Evolutionary conservation across 2,329 filamentous ascomycete species (phyloP).

Genomic region (Niveomyces coronatus): DNA sequence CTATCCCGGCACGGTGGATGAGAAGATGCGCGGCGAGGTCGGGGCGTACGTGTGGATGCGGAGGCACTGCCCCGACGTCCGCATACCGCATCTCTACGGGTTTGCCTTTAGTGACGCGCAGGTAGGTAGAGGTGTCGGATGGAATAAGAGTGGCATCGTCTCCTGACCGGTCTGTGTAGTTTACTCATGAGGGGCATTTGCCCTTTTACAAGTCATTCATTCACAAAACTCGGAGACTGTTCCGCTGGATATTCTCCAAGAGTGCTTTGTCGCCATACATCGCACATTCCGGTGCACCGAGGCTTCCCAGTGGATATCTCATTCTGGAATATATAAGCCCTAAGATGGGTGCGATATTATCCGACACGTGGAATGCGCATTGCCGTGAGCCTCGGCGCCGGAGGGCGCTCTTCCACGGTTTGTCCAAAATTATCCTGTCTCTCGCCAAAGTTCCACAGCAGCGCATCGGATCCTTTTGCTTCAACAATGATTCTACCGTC

Average conservation of each 20-base stretch:
- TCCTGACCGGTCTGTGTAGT: too few relatives aligned
- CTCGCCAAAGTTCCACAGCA: conserved; percentile 17
- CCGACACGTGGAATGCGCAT: background rate
- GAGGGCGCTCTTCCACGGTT: conserved; percentile 17
- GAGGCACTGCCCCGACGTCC: conserved; percentile 17
- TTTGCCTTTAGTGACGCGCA: too few relatives aligned
- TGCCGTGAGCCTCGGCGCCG: background rate
- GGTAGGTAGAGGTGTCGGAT: too few relatives aligned
- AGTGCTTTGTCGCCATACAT: too few relatives aligned
- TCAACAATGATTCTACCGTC: conserved; percentile 18
- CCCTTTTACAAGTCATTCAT: too few relatives aligned
- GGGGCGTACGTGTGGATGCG: conserved; percentile 18
- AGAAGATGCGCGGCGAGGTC: conserved; percentile 28
- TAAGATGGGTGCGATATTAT: background rate
- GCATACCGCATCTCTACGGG: conserved; percentile 16
- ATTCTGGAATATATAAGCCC: background rate
- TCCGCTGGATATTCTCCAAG: too few relatives aligned
- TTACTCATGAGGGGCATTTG: too few relatives aligned
- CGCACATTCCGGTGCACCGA: background rate
- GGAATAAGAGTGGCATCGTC: too few relatives aligned
- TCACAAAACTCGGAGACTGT: too few relatives aligned
- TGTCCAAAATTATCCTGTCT: conserved; percentile 17
- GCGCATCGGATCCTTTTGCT: conserved; percentile 15
- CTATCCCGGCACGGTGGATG: conserved; percentile 29
- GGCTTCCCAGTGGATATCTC: background rate